Conservation (phyloP, 1,139 yeast genomes). For the Meyerozyma athensensis region DNA sequence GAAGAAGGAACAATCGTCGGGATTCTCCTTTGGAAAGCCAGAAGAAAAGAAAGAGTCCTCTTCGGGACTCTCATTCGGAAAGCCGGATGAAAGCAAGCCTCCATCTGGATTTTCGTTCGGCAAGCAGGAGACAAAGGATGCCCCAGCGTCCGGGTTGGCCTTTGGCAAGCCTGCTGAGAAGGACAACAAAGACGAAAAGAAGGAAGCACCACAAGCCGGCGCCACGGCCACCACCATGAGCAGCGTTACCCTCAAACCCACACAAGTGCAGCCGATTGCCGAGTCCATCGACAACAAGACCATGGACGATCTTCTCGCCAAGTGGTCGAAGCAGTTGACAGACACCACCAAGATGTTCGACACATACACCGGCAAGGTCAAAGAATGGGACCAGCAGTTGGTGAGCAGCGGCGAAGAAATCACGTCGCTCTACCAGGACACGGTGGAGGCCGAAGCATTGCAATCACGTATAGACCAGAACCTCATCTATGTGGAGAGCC, state of each 20-base stretch:
- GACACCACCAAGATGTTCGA: conserved; percentile 71
- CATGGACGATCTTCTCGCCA: conserved; percentile 84
- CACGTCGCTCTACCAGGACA: conserved; percentile 70
- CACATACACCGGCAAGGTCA: conserved; percentile 13
- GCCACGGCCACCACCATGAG: conserved; percentile 13
- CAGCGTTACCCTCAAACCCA: conserved; percentile 27
- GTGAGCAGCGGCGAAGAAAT: conserved; percentile 86
- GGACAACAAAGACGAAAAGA: conserved; percentile 10
- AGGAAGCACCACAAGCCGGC: no score
- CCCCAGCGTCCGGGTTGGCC: conserved; percentile 16
- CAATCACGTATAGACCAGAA: conserved; percentile 87
- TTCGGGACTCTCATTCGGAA: conserved; percentile 3
- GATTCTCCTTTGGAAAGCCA: conserved; percentile 18
- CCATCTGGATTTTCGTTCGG: conserved; percentile 6
- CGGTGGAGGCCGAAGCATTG: conserved; percentile 77
- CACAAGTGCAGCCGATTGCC: conserved; percentile 59
- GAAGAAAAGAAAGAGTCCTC: conserved; percentile 16
- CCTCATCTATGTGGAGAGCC: conserved; percentile 78
- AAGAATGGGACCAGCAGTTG: conserved; percentile 32
- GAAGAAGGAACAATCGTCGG: conserved; percentile 16
- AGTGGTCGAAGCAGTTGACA: conserved; percentile 87
- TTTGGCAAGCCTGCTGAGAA: conserved; percentile 22
- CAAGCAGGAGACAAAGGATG: conserved; percentile 8
- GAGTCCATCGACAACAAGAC: conserved; percentile 86
- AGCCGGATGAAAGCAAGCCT: conserved; percentile 10